phyloP scores from a whole-genome alignment of 345 rosid species.

The Eucalyptus camaldulensis region DNA sequence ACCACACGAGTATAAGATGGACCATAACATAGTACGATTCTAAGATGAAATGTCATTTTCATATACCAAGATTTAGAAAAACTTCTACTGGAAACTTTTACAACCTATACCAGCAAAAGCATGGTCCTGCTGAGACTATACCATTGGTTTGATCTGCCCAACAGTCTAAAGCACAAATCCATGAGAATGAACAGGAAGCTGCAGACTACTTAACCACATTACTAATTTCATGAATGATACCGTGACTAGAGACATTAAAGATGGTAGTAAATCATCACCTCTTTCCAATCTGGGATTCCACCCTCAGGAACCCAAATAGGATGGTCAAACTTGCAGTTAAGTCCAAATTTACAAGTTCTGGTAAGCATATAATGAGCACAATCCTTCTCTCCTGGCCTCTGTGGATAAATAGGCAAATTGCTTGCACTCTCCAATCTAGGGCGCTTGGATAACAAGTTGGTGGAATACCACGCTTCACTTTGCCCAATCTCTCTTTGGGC shows the following conservation, averaged over 20 bases:
- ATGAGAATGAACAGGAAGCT: background rate
- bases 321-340: slow-evolving; percentile 98
- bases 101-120: background rate
- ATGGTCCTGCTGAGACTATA: background rate
- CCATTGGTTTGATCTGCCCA: background rate
- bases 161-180: background rate
- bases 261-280: slow-evolving; percentile 81
- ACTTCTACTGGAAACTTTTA: background rate
- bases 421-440: slow-evolving; percentile 79
- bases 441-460: slow-evolving; percentile 74
- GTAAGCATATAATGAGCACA: slow-evolving; percentile 99
- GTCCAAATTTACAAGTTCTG: slow-evolving; percentile 98
- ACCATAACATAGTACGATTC: background rate
- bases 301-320: slow-evolving; percentile 99
- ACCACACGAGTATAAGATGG: background rate
- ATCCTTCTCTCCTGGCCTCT: slow-evolving; percentile 96
- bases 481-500: slow-evolving; percentile 84
- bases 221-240: background rate
- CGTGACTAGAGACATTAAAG: slow-evolving; percentile 17
- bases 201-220: background rate
- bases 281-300: slow-evolving; percentile 99
- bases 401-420: slow-evolving; percentile 85
- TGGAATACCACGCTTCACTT: slow-evolving; percentile 88
- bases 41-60: background rate
- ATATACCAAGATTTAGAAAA: background rate